Evolutionary conservation across 371 early-diverging fungal genomes (phyloP).

Genomic region (Rozella allomycis): DNA sequence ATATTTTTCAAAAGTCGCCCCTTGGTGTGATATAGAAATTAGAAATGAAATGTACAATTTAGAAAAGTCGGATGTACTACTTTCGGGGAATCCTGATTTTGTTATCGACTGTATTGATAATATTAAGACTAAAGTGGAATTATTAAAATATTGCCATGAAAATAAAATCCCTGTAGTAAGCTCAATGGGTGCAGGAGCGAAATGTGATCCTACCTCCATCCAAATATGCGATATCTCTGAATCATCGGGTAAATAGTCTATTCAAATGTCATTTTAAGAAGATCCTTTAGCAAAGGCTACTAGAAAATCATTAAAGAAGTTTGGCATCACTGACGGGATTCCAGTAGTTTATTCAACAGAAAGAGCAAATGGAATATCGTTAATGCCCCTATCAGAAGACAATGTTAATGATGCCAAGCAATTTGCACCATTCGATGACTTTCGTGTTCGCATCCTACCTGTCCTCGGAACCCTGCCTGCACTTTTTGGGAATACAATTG

Average conservation of each 20-base stretch:
- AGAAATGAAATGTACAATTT: conserved; percentile 46
- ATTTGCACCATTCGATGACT: conserved; percentile 67
- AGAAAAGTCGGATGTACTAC: conserved; percentile 39
- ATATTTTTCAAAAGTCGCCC: conserved; percentile 46
- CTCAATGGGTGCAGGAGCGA: conserved; percentile 86
- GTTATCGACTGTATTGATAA: conserved; percentile 69
- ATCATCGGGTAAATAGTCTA: too few species aligned
- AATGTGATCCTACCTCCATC: conserved; percentile 66
- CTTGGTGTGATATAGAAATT: conserved; percentile 54
- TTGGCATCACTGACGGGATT: conserved; percentile 38
- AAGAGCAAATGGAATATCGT: conserved; percentile 57
- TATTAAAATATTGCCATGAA: conserved; percentile 61
- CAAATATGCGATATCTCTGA: conserved; percentile 84
- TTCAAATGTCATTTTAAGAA: too few species aligned
- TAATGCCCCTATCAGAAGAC: conserved; percentile 39
- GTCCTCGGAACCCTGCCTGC: conserved; percentile 79
- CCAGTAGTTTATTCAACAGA: conserved; percentile 75
- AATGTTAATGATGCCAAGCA: conserved; percentile 60
- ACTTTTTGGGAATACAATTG: conserved; percentile 78
- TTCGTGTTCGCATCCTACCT: conserved; percentile 59
- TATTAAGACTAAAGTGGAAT: conserved; percentile 67
- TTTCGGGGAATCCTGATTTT: conserved; percentile 22
- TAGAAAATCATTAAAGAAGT: conserved; percentile 40
- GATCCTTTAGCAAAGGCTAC: conserved; percentile 75
- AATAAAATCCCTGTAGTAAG: conserved; percentile 34